Evolutionary conservation across 2,329 filamentous ascomycete genomes (phyloP).

Genomic region (Pseudovirgaria hyperparasitica): DNA sequence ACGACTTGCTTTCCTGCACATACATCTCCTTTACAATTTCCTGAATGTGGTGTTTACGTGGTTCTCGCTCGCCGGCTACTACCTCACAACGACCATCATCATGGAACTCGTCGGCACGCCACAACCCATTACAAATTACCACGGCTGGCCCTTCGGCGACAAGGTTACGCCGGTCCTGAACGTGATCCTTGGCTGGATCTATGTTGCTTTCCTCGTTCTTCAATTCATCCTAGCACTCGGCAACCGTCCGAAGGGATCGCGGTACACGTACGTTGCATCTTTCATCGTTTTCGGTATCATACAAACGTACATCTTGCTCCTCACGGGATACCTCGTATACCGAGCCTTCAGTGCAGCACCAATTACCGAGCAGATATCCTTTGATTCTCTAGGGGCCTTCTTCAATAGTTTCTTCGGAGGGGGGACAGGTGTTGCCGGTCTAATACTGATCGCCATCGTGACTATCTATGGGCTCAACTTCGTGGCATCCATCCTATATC

Average conservation of each 20-base stretch:
- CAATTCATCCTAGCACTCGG: constrained; percentile 89
- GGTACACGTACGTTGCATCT: constrained; percentile 76
- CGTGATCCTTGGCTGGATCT: constrained; percentile 73
- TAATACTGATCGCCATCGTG: constrained; percentile 77
- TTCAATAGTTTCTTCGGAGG: constrained; percentile 61
- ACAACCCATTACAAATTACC: constrained; percentile 34
- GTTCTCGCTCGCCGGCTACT: constrained; percentile 66
- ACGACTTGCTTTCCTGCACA: constrained; percentile 91
- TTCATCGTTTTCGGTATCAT: constrained; percentile 74
- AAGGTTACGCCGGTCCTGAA: constrained; percentile 75
- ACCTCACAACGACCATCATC: constrained; percentile 84
- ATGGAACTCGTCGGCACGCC: constrained; percentile 78
- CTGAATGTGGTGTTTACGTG: constrained; percentile 75
- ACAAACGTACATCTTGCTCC: constrained; percentile 71
- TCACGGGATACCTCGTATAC: constrained; percentile 71
- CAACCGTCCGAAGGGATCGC: constrained; percentile 82
- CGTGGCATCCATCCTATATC: constrained; percentile 80
- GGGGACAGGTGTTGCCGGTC: constrained; percentile 54
- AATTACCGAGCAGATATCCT: constrained; percentile 44
- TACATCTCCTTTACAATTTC: constrained; percentile 86
- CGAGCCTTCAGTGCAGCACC: constrained; percentile 51
- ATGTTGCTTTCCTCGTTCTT: constrained; percentile 72
- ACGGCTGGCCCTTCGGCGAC: constrained; percentile 78
- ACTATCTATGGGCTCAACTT: constrained; percentile 92
- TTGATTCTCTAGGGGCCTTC: constrained; percentile 51